Percentiles rank a stretch among this genome's conserved stretches.
Evolutionary conservation across 148 eudicot genomes (phyloP).

Genomic region (Selenicereus undatus): DNA sequence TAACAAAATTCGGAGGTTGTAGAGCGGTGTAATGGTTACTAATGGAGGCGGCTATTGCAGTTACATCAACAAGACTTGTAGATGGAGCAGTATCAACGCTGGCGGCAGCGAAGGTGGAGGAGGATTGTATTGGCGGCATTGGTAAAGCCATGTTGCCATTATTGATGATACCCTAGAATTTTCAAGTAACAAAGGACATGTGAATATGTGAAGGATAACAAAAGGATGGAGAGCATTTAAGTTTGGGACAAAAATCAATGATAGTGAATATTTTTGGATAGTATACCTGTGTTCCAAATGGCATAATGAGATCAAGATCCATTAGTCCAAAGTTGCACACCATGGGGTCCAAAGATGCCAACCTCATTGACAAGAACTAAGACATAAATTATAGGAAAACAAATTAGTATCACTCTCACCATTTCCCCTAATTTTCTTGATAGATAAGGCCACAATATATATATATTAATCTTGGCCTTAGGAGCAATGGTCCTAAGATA

Average conservation of each 20-base stretch:
- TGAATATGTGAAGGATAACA: background rate
- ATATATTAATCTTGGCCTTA: too few relatives aligned
- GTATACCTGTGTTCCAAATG: constrained; percentile 46
- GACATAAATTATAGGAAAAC: background rate
- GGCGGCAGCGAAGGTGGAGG: background rate
- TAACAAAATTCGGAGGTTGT: background rate
- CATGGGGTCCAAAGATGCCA: constrained; percentile 70
- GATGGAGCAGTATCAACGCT: background rate
- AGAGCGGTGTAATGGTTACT: background rate
- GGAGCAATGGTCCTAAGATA: too few relatives aligned
- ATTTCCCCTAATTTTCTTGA: background rate
- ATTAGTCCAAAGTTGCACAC: constrained; percentile 56
- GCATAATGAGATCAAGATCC: constrained; percentile 51
- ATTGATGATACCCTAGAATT: constrained; percentile 20
- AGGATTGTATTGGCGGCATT: constrained; percentile 1
- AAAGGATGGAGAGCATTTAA: background rate
- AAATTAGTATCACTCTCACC: background rate
- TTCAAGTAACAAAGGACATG: background rate
- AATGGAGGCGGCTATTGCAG: constrained; percentile 11
- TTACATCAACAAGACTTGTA: background rate
- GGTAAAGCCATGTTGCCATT: constrained; percentile 19
- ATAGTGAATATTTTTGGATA: background rate
- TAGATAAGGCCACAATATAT: background rate
- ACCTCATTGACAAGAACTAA: constrained; percentile 84
- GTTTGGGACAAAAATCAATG: background rate